Base-by-base conservation (phyloP, 176 grass and related monocot genomes). In the Puya raimondii region DNA sequence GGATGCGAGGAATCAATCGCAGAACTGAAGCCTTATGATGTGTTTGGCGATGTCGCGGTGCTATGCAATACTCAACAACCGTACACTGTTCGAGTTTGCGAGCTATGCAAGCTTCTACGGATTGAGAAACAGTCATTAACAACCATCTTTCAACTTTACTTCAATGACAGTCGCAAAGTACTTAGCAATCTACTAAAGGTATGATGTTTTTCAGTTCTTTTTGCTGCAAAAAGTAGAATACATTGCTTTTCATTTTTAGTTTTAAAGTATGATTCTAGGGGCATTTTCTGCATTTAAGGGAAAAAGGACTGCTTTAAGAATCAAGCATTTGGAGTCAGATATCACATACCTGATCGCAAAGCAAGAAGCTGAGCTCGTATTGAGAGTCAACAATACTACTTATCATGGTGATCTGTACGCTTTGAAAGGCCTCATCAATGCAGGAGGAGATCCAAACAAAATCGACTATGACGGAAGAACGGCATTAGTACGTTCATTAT, bases 391-490 rank as follows among this genome's bases (percentile, higher is more conserved):
- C 63, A 85, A 83, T 83, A 84, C 88, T 48, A 86, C 88, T 49
- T 92, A 96, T 72, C 77, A 89, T 75, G 88, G 88, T 53, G 88
- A 96, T 23, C 61, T 96, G 20, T 68, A 65, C 53, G 79, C 75
- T 80, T 51, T 96, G 42, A 89, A 89, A 79, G 75, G 73, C 23
- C 82, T 92, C 51, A 87, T 96, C 54, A 87, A 77, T 71, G 86
- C 84, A 49, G 92, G 92, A 89, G 92, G 83, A 23, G 88, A 96
- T 83, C 92, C 88, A 21, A 96, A 76, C 71, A 96, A 74, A 89
- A 22, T 68, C 2, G 81, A 92, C 53, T 89, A 96, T n/a, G 76
- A 96, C 63, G 86, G 92, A 10, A 87, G 92, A 76, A 96, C 86
- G 16, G 79, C 88, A 49, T 64, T 96, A 52, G 92, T 96, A 78